Conservation (phyloP, 2,329 filamentous ascomycete genomes). For the Colletotrichum musae region DNA sequence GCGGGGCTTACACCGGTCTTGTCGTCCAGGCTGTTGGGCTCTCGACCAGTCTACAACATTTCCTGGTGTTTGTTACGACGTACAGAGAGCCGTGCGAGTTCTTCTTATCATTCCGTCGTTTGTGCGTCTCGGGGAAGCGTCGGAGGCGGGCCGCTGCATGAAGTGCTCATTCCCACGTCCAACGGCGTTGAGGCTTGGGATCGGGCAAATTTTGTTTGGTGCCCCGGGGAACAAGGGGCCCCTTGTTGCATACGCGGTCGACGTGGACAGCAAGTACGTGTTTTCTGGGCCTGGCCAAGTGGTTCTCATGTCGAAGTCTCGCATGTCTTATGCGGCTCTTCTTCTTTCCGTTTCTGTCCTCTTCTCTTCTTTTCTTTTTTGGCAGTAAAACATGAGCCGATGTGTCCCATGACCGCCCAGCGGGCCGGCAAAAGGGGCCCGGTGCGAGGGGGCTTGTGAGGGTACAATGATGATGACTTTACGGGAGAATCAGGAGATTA, state of each 20-base stretch:
- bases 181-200: not conserved
- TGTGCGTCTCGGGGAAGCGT: conserved; percentile 17
- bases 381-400: not conserved
- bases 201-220: conserved; percentile 7
- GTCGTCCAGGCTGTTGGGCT: conserved; percentile 8
- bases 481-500: conserved; percentile 14
- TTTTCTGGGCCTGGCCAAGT: not conserved
- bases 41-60: not conserved
- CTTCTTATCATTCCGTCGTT: not conserved
- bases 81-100: not conserved
- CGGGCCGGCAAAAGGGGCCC: not conserved
- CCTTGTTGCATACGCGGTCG: conserved; percentile 6
- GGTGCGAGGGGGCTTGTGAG: not conserved
- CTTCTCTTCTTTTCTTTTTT: not conserved
- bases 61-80: not conserved
- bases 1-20: conserved; percentile 14
- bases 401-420: not conserved
- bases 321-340: not conserved
- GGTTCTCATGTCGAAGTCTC: no score
- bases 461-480: conserved; percentile 2
- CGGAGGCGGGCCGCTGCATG: conserved; percentile 13
- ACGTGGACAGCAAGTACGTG: conserved; percentile 9
- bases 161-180: not conserved
- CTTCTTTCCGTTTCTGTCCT: not conserved
- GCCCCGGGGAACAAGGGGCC: not conserved